A percentile compares a stretch with the other conserved stretches of the same genome.
These are phyloP conservation scores for Alternaria dauci DNA, from an alignment of 2,329 filamentous ascomycete species.

Conservation along the genomic window DNA sequence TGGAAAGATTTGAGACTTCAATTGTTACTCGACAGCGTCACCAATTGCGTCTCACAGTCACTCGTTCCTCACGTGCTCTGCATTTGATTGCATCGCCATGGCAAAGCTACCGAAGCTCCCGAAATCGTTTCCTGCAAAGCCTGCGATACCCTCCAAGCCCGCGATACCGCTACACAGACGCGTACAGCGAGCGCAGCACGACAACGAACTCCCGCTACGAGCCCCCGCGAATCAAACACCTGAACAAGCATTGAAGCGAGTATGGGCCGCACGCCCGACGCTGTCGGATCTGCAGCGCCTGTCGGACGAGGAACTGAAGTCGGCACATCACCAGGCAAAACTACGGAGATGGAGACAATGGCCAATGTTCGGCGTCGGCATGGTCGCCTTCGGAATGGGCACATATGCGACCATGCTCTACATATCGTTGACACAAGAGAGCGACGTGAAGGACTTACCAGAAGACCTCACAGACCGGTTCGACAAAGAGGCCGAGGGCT, in stretches of 20 bases:
- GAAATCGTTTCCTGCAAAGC: constrained; percentile 30
- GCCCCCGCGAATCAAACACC: constrained; percentile 25
- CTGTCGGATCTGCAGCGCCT: constrained; percentile 35
- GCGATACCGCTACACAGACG: constrained; percentile 27
- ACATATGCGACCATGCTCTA: constrained; percentile 53
- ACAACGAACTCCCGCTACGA: constrained; percentile 20
- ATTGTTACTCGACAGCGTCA: constrained; percentile 16
- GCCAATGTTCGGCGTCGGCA: constrained; percentile 42
- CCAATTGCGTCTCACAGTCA: constrained; percentile 28
- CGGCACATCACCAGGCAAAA: constrained; percentile 37
- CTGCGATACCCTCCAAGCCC: constrained; percentile 29
- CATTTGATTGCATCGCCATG: constrained; percentile 37
- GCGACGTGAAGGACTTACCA: constrained; percentile 40
- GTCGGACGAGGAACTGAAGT: constrained; percentile 39
- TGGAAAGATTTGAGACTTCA: constrained; percentile 26
- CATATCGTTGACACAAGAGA: constrained; percentile 39
- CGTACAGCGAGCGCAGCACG: constrained; percentile 22
- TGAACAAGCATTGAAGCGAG: constrained; percentile 26
- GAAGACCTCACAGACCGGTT: constrained; percentile 57
- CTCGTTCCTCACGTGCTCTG: constrained; percentile 7
- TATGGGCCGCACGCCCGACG: constrained; percentile 38
- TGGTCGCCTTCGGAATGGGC: constrained; percentile 51
- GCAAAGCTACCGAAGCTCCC: constrained; percentile 45
- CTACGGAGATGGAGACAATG: constrained; percentile 43
- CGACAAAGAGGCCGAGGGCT: constrained; percentile 55